Percentiles rank a stretch among this genome's conserved stretches.
These are phyloP conservation scores for Parietichytrium sp. DNA, from an alignment of 108 stramenopile genomes.

Conservation along the genomic window DNA sequence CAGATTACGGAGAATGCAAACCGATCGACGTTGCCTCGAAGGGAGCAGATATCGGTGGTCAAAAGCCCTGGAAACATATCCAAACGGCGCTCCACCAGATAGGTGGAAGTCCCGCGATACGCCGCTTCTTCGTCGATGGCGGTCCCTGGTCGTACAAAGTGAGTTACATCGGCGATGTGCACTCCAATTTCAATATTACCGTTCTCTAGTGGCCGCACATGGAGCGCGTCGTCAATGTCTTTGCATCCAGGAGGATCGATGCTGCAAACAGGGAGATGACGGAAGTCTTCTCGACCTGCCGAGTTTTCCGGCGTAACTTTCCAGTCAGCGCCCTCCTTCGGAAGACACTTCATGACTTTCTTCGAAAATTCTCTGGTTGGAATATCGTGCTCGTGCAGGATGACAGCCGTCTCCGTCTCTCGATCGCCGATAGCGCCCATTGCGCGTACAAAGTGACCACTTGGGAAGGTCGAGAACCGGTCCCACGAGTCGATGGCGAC, in stretches of 20 bases:
- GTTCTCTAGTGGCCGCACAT: conserved; percentile 44
- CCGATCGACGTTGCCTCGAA: conserved; percentile 87
- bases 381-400: conserved; percentile 89
- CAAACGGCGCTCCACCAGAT: conserved; percentile 91
- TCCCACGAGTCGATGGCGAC: conserved; percentile 90
- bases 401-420: conserved; percentile 90
- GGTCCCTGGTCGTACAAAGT: conserved; percentile 87
- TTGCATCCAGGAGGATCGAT: conserved; percentile 99
- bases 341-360: conserved; percentile 91
- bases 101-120: conserved; percentile 91
- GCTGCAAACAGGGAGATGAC: conserved; percentile 83
- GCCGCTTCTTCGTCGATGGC: conserved; percentile 94
- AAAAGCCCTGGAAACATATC: conserved; percentile 95
- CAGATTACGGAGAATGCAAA: conserved; percentile 84
- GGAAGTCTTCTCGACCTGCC: conserved; percentile 77
- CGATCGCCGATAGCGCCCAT: conserved; percentile 84
- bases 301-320: conserved; percentile 69
- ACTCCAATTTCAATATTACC: conserved; percentile 94
- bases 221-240: conserved; percentile 99
- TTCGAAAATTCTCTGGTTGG: conserved; percentile 90
- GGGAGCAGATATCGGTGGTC: conserved; percentile 92
- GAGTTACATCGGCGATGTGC: conserved; percentile 97
- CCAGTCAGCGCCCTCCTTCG: conserved; percentile 79
- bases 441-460: conserved; percentile 85
- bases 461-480: conserved; percentile 73